Evolutionary conservation across 768 basidiomycete genomes (phyloP), one percentile per base, ranked within the genome.

Genomic region (Leccinum aurantiacum): DNA sequence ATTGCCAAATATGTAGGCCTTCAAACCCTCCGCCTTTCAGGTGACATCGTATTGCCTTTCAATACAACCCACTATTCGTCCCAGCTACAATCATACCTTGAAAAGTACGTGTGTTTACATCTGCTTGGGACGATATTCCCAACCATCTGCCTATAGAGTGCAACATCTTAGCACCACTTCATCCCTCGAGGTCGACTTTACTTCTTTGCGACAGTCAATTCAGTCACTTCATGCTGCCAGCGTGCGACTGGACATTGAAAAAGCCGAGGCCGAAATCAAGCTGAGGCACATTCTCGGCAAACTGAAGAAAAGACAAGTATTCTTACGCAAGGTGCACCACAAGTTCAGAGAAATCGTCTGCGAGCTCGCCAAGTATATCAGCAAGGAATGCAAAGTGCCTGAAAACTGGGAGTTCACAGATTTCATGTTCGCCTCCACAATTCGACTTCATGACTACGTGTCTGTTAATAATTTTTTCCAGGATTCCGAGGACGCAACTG

Each of bases 51-150:
- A 27, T 67, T 92, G 6, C 90, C 90, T 2, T 70, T 91, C 53
- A 91, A 92, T 68, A 89, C 88, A 19, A 90, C 90, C 1, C 86
- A 90, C 58, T 92, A 92, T 70, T 76, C 88, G 4, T 64, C 83
- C 15, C 87, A 90, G 68, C 77, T 91, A n/a, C 75, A 78, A 48
- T 74, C 79, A 8, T 91, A 91, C 64, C 78, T 89, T 13, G 77
- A 80, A 41, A 79, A 77, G 88, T 90, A 68, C 62, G 82, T 65
- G 2, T 22, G 15, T 31, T 54, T 19, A 27, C 31, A 9, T n/a
- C 17, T 53, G 19, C 35, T 38, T 52, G 33, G 86, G 83, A 44
- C 4, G 15, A 22, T 11, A 25, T 48, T 3, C 5, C 19, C 22
- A 19, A 53, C 33, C 24, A 58, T 46, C 22, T 54, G 55, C 27